These are phyloP conservation scores for Solanum gracilifrons DNA, from an alignment of 257 asterid genomes.

Conservation along the genomic window DNA sequence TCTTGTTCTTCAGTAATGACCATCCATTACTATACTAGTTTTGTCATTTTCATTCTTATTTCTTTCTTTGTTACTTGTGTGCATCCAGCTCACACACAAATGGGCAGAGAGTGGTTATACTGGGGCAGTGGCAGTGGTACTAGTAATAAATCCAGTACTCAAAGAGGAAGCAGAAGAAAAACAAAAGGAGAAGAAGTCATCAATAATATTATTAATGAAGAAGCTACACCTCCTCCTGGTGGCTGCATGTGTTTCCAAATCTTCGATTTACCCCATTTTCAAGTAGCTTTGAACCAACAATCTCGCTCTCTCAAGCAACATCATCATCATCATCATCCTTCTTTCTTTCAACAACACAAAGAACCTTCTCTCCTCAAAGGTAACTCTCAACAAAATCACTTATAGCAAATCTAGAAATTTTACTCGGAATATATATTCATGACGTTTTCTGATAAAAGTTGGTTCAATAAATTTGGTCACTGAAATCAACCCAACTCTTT, in stretches of 20 bases:
- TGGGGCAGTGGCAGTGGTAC: constrained; percentile 32
- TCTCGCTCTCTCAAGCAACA: constrained; percentile 6
- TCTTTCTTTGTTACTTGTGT: not conserved
- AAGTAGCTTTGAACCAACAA: constrained; percentile 38
- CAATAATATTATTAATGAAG: not conserved
- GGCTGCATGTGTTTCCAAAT: constrained; percentile 88
- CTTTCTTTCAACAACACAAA: constrained; percentile 18
- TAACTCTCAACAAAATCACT: not conserved
- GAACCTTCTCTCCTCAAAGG: constrained; percentile 30
- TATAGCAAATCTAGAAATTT: not conserved
- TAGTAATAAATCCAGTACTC: constrained; percentile 9
- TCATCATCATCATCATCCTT: not conserved
- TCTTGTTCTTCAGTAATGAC: constrained; percentile 1
- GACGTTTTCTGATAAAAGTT: too few relatives aligned
- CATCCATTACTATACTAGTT: not conserved
- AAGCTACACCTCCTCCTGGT: constrained; percentile 10
- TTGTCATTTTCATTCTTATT: constrained; percentile 29
- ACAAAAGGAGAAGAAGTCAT: not conserved
- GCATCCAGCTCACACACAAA: constrained; percentile 1
- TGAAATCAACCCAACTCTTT: too few relatives aligned
- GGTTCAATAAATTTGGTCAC: too few relatives aligned
- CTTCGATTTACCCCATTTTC: constrained; percentile 53
- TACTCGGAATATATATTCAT: not conserved
- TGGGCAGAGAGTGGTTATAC: constrained; percentile 76
- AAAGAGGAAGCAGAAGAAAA: constrained; percentile 12